Percentiles rank a stretch among this genome's conserved stretches.
These are phyloP conservation scores for Pleoardoris graminearum DNA, from an alignment of 2,329 filamentous ascomycete species.

Conservation along the genomic window DNA sequence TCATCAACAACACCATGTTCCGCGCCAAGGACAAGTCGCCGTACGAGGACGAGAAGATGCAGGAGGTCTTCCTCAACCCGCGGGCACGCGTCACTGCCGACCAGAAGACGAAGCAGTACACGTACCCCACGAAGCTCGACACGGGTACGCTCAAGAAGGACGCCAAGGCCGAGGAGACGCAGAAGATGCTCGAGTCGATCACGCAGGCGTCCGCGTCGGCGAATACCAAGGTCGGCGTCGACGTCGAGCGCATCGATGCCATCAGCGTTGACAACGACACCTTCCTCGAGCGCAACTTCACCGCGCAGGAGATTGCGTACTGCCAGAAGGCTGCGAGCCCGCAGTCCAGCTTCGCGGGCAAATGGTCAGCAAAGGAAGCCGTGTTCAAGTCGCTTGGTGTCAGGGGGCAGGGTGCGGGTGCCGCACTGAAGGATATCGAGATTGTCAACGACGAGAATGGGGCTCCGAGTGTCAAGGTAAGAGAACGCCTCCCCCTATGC, in stretches of 20 bases:
- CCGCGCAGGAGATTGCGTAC: conserved; percentile 78
- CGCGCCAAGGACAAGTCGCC: conserved; percentile 91
- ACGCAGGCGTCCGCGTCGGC: conserved; percentile 64
- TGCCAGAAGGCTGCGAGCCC: conserved; percentile 78
- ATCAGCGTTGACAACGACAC: conserved; percentile 94
- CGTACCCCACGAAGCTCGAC: conserved; percentile 60
- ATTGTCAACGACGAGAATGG: conserved; percentile 80
- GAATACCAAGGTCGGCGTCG: conserved; percentile 83
- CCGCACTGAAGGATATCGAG: conserved; percentile 92
- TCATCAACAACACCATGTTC: conserved; percentile 98
- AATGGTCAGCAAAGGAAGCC: conserved; percentile 97
- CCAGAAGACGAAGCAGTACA: conserved; percentile 82
- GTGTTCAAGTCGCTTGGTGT: conserved; percentile 98
- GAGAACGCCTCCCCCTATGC: too few relatives aligned
- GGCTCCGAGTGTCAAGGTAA: conserved; percentile 82
- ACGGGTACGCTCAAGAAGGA: conserved; percentile 68
- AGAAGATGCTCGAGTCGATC: conserved; percentile 75
- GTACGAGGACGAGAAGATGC: conserved; percentile 85
- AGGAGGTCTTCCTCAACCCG: conserved; percentile 89
- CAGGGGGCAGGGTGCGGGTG: conserved; percentile 81
- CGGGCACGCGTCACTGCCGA: conserved; percentile 81
- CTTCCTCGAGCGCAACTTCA: conserved; percentile 95
- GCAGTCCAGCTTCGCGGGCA: conserved; percentile 88
- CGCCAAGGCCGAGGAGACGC: conserved; percentile 62
- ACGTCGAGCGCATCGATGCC: conserved; percentile 84